Evolutionary conservation across 2,329 filamentous ascomycete species (phyloP).

Genomic region (Falciphora oryzae): DNA sequence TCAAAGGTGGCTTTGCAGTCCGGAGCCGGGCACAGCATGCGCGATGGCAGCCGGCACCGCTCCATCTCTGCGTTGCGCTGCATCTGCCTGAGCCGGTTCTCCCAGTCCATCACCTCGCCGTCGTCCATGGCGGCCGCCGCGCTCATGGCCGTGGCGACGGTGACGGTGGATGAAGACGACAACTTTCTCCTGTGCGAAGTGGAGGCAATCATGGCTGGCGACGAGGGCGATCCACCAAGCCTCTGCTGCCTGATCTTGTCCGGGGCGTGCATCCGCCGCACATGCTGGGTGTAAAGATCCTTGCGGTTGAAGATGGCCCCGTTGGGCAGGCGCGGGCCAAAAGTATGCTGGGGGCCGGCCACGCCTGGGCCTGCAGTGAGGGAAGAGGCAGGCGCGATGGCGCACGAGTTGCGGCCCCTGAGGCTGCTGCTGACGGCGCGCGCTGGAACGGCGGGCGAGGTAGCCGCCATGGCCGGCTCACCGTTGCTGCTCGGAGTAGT

Average conservation of each 20-base stretch:
- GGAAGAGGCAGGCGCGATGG: conserved; percentile 5
- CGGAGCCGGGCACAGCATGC: conserved; percentile 53
- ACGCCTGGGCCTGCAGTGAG: neutral
- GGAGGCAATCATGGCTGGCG: conserved; percentile 4
- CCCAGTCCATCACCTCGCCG: conserved; percentile 29
- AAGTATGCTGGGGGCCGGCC: neutral
- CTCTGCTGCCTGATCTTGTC: conserved; percentile 32
- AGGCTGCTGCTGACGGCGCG: conserved; percentile 8
- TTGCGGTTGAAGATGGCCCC: conserved; percentile 75
- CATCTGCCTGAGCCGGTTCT: conserved; percentile 49
- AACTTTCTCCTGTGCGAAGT: neutral
- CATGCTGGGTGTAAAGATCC: conserved; percentile 84
- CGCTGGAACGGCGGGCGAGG: conserved; percentile 15
- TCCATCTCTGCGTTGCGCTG: conserved; percentile 51
- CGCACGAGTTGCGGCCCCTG: conserved; percentile 10
- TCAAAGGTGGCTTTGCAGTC: conserved; percentile 56
- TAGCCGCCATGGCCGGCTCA: conserved; percentile 10
- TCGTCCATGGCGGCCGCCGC: neutral
- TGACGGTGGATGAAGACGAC: conserved; percentile 8
- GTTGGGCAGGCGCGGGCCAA: conserved; percentile 35
- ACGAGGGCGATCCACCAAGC: neutral
- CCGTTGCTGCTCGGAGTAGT: neutral
- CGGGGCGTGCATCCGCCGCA: conserved; percentile 74
- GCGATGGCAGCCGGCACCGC: conserved; percentile 55
- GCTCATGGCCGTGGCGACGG: neutral